A percentile compares a stretch with the other conserved stretches of the same genome.
Evolutionary conservation across 352 stramenopile species (phyloP).

Genomic region (Globisporangium middletonii): DNA sequence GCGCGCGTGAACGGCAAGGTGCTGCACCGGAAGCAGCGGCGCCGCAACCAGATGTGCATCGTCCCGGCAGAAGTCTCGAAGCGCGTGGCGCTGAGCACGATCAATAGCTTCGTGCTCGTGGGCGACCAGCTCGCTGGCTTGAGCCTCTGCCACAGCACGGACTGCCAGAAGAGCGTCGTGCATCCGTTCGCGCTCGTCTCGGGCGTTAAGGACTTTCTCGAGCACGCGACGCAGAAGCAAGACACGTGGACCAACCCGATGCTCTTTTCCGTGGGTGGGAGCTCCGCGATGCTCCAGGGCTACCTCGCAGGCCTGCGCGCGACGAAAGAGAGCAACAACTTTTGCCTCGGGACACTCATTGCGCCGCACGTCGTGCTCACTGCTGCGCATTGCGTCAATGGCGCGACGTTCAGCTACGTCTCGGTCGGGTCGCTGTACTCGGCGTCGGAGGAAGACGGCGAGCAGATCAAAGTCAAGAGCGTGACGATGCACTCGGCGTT

Average conservation of each 20-base stretch:
- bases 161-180: slow-evolving; percentile 1
- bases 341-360: slow-evolving; percentile 32
- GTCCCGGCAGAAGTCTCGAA: slow-evolving; percentile 11
- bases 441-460: slow-evolving; percentile 20
- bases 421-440: slow-evolving; percentile 26
- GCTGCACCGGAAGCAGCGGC: background rate
- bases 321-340: slow-evolving; percentile 16
- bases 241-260: slow-evolving; percentile 10
- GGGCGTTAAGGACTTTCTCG: slow-evolving; percentile 17
- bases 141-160: slow-evolving; percentile 11
- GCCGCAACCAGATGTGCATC: slow-evolving; percentile 15
- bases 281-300: slow-evolving; percentile 12
- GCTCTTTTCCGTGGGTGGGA: slow-evolving; percentile 19
- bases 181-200: slow-evolving; percentile 22
- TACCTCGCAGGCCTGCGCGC: slow-evolving; percentile 23
- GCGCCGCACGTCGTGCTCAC: slow-evolving; percentile 27
- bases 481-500: slow-evolving; percentile 23
- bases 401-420: slow-evolving; percentile 15
- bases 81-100: slow-evolving; percentile 7
- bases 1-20: background rate
- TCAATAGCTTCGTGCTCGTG: slow-evolving; percentile 22
- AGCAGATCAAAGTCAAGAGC: slow-evolving; percentile 32
- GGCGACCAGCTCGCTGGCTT: slow-evolving; percentile 22
- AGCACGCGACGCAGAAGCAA: slow-evolving; percentile 11
- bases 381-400: slow-evolving; percentile 25